Percentiles rank a stretch among this genome's conserved stretches.
phyloP scores from a whole-genome alignment of 192 early-diverging fungal genomes.

The Backusella sp. region DNA sequence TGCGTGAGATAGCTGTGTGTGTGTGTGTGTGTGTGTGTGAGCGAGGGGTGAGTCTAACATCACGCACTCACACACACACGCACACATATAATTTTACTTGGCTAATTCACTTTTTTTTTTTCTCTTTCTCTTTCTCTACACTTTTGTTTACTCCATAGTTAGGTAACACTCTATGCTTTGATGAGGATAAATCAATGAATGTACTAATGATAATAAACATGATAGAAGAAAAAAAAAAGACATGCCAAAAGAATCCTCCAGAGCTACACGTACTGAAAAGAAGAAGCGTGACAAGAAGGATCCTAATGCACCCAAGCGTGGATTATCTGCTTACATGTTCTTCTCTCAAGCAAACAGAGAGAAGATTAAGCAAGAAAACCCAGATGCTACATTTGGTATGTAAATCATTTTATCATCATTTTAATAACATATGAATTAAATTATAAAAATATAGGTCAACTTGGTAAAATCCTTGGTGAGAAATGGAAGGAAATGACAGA shows the following conservation, averaged over 20 bases:
- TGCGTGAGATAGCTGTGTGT: neutral
- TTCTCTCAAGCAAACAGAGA: slow-evolving; percentile 81
- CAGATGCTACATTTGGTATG: slow-evolving; percentile 63
- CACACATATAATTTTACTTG: neutral
- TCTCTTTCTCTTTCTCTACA: neutral
- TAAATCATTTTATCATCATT: too few relatives aligned
- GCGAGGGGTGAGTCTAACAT: neutral
- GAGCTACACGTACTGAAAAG: slow-evolving; percentile 45
- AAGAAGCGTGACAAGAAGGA: slow-evolving; percentile 75
- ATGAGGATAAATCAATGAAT: neutral
- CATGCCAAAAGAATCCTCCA: slow-evolving; percentile 7
- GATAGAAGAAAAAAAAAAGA: neutral
- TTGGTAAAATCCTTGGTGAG: slow-evolving; percentile 37
- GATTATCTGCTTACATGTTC: slow-evolving; percentile 86
- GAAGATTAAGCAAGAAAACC: slow-evolving; percentile 78
- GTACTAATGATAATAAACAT: neutral
- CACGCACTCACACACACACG: neutral
- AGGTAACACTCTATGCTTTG: neutral
- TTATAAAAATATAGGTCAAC: slow-evolving; percentile 19
- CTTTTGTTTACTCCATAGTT: neutral
- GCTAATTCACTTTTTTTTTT: neutral
- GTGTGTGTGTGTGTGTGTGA: neutral
- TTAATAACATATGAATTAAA: neutral
- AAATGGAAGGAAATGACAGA: slow-evolving; percentile 35
- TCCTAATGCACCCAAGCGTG: slow-evolving; percentile 87